These are phyloP conservation scores for Exserohilum rostratum DNA, from an alignment of 2,329 filamentous ascomycete genomes.

Conservation along the genomic window DNA sequence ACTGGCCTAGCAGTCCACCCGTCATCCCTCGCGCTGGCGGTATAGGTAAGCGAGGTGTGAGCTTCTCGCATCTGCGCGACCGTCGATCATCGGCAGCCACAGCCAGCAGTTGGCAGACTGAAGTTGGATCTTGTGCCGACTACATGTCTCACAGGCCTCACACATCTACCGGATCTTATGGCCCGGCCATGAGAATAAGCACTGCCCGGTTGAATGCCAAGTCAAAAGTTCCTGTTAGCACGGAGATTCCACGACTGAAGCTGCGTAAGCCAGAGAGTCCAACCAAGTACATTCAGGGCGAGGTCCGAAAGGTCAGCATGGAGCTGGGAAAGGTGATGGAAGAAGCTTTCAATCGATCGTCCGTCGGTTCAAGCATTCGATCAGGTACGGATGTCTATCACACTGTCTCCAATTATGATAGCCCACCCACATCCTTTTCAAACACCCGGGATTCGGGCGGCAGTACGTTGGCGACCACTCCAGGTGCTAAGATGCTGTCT, in stretches of 20 bases:
- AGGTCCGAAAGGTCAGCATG: conserved; percentile 81
- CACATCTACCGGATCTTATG: conserved; percentile 30
- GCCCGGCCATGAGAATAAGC: conserved; percentile 28
- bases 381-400: conserved; percentile 30
- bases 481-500: conserved; percentile 38
- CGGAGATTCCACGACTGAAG: conserved; percentile 33
- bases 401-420: conserved; percentile 52
- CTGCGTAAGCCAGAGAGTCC: conserved; percentile 52
- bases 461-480: conserved; percentile 37
- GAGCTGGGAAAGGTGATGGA: conserved; percentile 90
- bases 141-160: conserved; percentile 32
- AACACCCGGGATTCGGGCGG: conserved; percentile 44
- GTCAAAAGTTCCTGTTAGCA: conserved; percentile 31
- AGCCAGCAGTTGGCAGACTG: conserved; percentile 42
- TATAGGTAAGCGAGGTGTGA: conserved; percentile 65
- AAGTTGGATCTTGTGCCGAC: conserved; percentile 36
- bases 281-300: conserved; percentile 69
- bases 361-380: conserved; percentile 58
- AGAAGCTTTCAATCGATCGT: conserved; percentile 82
- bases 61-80: conserved; percentile 62
- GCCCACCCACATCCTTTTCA: conserved; percentile 59
- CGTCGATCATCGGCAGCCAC: conserved; percentile 53
- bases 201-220: conserved; percentile 35
- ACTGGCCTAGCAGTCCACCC: conserved; percentile 57
- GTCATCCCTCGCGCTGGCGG: conserved; percentile 57